A percentile compares a stretch with the other conserved stretches of the same genome.
These are phyloP conservation scores for Lactarius deliciosus DNA, from an alignment of 768 basidiomycete species.

Conservation along the genomic window DNA sequence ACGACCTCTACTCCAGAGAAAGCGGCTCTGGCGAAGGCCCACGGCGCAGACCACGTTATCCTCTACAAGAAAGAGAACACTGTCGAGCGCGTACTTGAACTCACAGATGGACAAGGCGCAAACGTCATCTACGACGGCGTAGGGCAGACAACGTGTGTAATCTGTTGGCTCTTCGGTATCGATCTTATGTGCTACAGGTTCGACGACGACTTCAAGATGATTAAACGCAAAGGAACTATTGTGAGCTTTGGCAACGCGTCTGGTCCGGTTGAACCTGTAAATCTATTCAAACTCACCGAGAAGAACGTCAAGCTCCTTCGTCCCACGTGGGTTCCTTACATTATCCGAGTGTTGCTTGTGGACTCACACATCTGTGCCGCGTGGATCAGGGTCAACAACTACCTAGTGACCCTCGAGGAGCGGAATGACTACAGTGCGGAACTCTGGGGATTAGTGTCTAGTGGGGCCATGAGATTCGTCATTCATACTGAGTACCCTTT, in stretches of 20 bases:
- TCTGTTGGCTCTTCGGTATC: not conserved
- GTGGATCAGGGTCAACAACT: conserved; percentile 60
- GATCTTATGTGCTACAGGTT: conserved; percentile 47
- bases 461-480: conserved; percentile 61
- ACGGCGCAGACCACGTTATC: conserved; percentile 88
- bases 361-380: not conserved
- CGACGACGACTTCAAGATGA: conserved; percentile 77
- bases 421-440: conserved; percentile 59
- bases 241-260: conserved; percentile 93
- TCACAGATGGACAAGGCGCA: conserved; percentile 79
- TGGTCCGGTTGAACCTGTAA: conserved; percentile 74
- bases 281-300: conserved; percentile 65
- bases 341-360: conserved; percentile 1
- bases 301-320: conserved; percentile 82
- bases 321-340: conserved; percentile 56
- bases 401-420: conserved; percentile 74
- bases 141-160: conserved; percentile 83
- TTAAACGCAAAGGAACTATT: conserved; percentile 85
- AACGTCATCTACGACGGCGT: conserved; percentile 93
- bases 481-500: conserved; percentile 82
- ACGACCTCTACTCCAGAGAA: conserved; percentile 88
- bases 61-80: conserved; percentile 75
- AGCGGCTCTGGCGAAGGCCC: conserved; percentile 69
- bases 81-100: conserved; percentile 65
- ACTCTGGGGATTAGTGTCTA: conserved; percentile 59